Base-by-base conservation (phyloP, 768 basidiomycete genomes). In the Suillus sp. region DNA sequence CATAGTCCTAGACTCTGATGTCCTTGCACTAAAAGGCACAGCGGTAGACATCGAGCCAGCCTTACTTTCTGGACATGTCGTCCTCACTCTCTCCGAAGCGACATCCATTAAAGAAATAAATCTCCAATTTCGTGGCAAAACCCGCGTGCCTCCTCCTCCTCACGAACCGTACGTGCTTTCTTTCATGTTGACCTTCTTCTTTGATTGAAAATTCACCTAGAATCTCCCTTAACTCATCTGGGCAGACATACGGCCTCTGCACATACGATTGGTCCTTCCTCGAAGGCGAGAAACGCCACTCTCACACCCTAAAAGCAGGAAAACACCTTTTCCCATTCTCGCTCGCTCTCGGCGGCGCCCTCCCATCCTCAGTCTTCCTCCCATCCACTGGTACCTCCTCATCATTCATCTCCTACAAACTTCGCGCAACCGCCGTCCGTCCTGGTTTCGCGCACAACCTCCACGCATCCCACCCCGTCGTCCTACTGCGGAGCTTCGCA, bases 291-390 rank as follows among this genome's bases (percentile, higher is more conserved):
- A 91, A 87, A 75, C 83, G 81, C 47, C 88, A 90, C 70, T 80
- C 84, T 13, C 94, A 93, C 70, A 98, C 95, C 0, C 88, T 98
- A 73, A 97, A 98, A 78, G 94, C 95, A n/a, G 96, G 96, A 16
- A 88, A 87, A 40, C 96, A 99, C 72, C 78, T 87, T 30, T 98
- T 98, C 76, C 96, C 96, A 27, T 99, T 99, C 78, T 88, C 89
- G 67, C 84, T 97, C 63, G 86, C 90, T 64, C 80, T 98, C 34
- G 92, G 93, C 27, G 93, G 93, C 43, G 86, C 88, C 6, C 81
- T 97, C 2, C 96, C 96, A 1, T 93, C 95, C 0, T 86, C 86
- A 38, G 78, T 96, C 47, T 27, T 6, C 37, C 70, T 78, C 43
- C 90, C 90, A 4, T 76, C 70, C 43, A 78, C 78, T 0, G 8